Conservation (phyloP, 2,329 filamentous ascomycete genomes). For the Aspergillus viridinutans region DNA sequence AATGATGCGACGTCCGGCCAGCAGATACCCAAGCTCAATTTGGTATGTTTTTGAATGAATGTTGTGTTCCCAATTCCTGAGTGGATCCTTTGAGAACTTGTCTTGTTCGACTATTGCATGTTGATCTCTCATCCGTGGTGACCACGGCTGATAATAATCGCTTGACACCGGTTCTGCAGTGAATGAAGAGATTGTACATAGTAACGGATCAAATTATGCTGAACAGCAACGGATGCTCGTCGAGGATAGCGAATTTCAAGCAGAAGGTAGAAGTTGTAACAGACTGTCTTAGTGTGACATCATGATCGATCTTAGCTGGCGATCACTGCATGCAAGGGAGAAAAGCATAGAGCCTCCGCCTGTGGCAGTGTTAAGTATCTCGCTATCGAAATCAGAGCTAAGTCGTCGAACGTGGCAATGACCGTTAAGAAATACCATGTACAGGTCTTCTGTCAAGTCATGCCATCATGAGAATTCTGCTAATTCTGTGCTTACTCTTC, state of each 20-base stretch:
- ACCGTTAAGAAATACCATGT: neutral
- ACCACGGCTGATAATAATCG: neutral
- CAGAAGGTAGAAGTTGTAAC: neutral
- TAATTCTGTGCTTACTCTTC: neutral
- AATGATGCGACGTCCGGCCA: constrained; percentile 18
- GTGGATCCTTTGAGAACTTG: neutral
- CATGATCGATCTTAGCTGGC: neutral
- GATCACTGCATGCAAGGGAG: neutral
- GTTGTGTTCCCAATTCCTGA: neutral
- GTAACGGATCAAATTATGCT: neutral
- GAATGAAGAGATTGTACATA: neutral
- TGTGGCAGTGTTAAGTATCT: neutral
- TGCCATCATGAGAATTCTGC: neutral
- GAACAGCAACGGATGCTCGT: neutral
- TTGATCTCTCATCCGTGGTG: neutral
- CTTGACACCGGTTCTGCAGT: neutral
- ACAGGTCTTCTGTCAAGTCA: neutral
- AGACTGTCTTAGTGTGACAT: neutral
- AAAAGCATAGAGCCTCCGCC: neutral
- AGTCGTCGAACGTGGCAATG: neutral
- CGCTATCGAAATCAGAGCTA: neutral
- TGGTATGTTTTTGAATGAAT: neutral
- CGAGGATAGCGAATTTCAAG: neutral
- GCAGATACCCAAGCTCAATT: constrained; percentile 30
- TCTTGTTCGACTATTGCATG: neutral